phyloP scores from a whole-genome alignment of 257 asterid species.

The Nicotiana obtusifolia region DNA sequence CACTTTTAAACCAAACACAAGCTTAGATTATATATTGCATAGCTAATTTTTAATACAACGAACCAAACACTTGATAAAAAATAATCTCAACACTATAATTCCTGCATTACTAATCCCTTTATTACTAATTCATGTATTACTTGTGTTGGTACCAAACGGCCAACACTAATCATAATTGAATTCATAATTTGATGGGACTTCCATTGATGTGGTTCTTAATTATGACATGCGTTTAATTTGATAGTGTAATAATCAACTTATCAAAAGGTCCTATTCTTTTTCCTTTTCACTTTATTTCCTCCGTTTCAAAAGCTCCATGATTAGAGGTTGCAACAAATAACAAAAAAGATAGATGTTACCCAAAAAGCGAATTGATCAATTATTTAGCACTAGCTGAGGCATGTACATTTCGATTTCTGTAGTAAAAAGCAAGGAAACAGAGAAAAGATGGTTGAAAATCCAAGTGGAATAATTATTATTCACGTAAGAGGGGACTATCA shows the following conservation, averaged over 20 bases:
- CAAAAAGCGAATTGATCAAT: background rate
- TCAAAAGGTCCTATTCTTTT: slow-evolving; percentile 4
- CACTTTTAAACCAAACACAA: no score
- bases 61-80: no score
- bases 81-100: no score
- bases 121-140: no score
- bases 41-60: no score
- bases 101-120: no score
- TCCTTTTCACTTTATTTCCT: background rate
- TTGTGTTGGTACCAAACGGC: no score
- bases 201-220: background rate
- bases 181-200: background rate
- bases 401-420: background rate
- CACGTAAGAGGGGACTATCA: no score
- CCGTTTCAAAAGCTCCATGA: slow-evolving; percentile 1
- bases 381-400: slow-evolving; percentile 4
- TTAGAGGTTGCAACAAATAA: slow-evolving; percentile 7
- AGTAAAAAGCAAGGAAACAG: background rate
- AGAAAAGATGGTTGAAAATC: background rate
- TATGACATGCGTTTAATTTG: background rate
- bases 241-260: background rate
- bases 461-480: background rate
- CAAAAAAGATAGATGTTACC: background rate
- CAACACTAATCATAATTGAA: no score
- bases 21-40: no score